These are phyloP conservation scores for Blastocystis sp. DNA, from an alignment of 352 stramenopile genomes.

Conservation along the genomic window DNA sequence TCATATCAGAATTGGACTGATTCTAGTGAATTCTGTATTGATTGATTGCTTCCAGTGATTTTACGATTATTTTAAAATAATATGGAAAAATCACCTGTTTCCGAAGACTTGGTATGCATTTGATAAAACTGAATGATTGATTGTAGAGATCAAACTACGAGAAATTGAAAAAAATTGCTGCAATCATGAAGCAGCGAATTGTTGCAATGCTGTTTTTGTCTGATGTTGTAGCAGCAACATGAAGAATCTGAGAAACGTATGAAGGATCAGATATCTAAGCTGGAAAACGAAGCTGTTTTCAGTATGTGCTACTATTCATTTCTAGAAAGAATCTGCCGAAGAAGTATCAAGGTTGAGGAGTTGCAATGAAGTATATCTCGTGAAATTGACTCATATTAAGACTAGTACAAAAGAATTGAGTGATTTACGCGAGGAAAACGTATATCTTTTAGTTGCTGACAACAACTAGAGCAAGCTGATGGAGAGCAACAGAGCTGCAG, in stretches of 20 bases:
- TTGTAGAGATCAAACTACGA: slow-evolving; percentile 52
- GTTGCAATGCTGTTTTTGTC: neutral
- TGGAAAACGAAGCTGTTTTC: neutral
- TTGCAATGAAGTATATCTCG: neutral
- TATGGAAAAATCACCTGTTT: neutral
- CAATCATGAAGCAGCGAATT: slow-evolving; percentile 58
- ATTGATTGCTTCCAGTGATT: no score
- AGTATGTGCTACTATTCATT: neutral
- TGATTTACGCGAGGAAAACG: neutral
- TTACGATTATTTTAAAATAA: neutral
- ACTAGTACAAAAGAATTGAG: neutral
- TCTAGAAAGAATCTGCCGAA: neutral
- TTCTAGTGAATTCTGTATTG: no score
- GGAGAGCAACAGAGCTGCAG: neutral
- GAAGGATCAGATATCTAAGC: neutral
- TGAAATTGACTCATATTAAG: neutral
- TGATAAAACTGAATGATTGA: neutral
- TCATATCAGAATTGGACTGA: no score
- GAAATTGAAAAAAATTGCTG: slow-evolving; percentile 37
- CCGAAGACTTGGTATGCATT: neutral
- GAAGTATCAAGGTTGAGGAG: neutral
- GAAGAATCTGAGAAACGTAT: neutral
- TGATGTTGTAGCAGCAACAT: neutral
- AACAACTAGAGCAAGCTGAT: neutral
- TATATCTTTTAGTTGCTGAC: neutral